phyloP scores from a whole-genome alignment of 2,329 filamentous ascomycete genomes.

The Amesomyces nigricolor region DNA sequence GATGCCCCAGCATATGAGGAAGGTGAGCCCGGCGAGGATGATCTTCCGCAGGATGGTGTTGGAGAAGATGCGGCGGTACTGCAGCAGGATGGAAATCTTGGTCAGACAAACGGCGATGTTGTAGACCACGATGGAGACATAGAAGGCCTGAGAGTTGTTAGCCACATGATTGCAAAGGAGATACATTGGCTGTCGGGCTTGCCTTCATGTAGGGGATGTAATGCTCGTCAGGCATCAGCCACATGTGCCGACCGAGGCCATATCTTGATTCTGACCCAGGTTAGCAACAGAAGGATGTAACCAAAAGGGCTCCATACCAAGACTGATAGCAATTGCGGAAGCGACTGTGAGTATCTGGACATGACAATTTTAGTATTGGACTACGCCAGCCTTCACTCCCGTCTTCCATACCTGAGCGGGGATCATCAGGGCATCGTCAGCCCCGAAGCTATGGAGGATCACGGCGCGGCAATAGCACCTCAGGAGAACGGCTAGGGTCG shows the following conservation, averaged over 20 bases:
- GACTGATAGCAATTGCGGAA: constrained; percentile 17
- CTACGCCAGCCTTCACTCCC: neutral
- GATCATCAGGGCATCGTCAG: constrained; percentile 19
- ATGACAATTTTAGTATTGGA: neutral
- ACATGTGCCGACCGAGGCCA: constrained; percentile 20
- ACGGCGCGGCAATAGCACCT: constrained; percentile 18
- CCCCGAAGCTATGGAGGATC: constrained; percentile 19
- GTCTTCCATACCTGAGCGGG: constrained; percentile 16
- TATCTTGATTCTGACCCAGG: constrained; percentile 15
- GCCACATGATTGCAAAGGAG: neutral
- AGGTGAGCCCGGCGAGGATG: constrained; percentile 12
- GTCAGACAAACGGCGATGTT: constrained; percentile 20
- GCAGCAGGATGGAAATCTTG: constrained; percentile 24
- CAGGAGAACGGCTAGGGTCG: constrained; percentile 15
- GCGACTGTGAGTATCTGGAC: constrained; percentile 17
- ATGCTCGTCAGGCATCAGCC: constrained; percentile 15
- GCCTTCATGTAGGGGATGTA: constrained; percentile 22
- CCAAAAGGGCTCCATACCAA: constrained; percentile 10
- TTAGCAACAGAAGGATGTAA: neutral
- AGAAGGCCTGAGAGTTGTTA: constrained; percentile 15
- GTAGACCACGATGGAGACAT: constrained; percentile 21
- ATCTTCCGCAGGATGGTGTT: constrained; percentile 15
- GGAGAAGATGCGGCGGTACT: constrained; percentile 20
- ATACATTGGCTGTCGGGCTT: neutral
- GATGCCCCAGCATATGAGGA: constrained; percentile 16